These are phyloP conservation scores for Fusarium nisikadoi DNA, from an alignment of 2,329 filamentous ascomycete species.

Conservation along the genomic window DNA sequence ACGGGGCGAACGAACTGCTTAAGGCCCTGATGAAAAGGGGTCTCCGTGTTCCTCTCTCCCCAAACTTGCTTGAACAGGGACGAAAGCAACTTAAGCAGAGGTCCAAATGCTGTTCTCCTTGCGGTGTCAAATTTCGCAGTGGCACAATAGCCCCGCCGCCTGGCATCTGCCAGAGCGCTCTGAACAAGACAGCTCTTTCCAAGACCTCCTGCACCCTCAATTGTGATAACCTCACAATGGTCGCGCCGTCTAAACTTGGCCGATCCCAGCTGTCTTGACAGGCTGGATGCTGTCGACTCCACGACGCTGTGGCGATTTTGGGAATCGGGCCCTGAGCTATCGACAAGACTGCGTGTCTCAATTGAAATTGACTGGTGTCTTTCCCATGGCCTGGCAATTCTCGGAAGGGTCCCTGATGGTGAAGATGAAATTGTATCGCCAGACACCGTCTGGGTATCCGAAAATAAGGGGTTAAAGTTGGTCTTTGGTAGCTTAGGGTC, in stretches of 20 bases:
- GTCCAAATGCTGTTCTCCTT: slow-evolving; percentile 69
- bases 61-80: slow-evolving; percentile 75
- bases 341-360: slow-evolving; percentile 59
- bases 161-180: slow-evolving; percentile 69
- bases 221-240: slow-evolving; percentile 71
- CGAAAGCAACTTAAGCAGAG: slow-evolving; percentile 71
- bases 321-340: slow-evolving; percentile 56
- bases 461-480: slow-evolving; percentile 55
- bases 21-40: slow-evolving; percentile 68
- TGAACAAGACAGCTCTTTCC: slow-evolving; percentile 74
- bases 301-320: slow-evolving; percentile 55
- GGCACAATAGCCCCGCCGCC: slow-evolving; percentile 71
- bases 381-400: slow-evolving; percentile 60
- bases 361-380: slow-evolving; percentile 62
- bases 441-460: slow-evolving; percentile 55
- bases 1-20: slow-evolving; percentile 71
- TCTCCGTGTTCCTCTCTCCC: slow-evolving; percentile 73
- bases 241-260: slow-evolving; percentile 70
- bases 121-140: slow-evolving; percentile 74
- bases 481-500: slow-evolving; percentile 54
- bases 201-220: slow-evolving; percentile 71
- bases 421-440: slow-evolving; percentile 60
- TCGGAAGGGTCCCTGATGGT: slow-evolving; percentile 53
- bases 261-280: slow-evolving; percentile 65
- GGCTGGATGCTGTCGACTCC: slow-evolving; percentile 60